phyloP scores from a whole-genome alignment of 2,329 filamentous ascomycete species.

The Lasiodiplodia citricola region DNA sequence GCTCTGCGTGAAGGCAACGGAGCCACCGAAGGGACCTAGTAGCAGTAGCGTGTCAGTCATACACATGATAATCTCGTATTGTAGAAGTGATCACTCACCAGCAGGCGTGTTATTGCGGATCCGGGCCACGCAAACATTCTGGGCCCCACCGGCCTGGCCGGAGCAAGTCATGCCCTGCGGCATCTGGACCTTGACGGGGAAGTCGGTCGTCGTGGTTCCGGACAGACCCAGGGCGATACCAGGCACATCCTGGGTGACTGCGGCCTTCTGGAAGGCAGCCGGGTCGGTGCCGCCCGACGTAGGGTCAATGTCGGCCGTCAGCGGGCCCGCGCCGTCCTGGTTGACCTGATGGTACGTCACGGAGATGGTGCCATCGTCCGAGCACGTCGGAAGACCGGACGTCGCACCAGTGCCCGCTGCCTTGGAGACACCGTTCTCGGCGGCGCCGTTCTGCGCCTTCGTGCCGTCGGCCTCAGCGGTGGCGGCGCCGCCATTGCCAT shows the following conservation, averaged over 20 bases:
- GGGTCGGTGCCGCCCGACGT: constrained; percentile 68
- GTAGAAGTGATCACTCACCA: not conserved
- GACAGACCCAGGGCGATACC: constrained; percentile 65
- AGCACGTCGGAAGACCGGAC: constrained; percentile 64
- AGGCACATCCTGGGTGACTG: constrained; percentile 66
- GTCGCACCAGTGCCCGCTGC: constrained; percentile 60
- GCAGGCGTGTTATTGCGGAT: constrained; percentile 66
- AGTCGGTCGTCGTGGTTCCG: constrained; percentile 65
- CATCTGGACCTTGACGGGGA: constrained; percentile 69
- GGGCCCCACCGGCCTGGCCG: constrained; percentile 62
- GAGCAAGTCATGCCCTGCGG: constrained; percentile 70
- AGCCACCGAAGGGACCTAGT: constrained; percentile 68
- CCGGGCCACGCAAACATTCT: constrained; percentile 69
- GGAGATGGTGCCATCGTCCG: constrained; percentile 64
- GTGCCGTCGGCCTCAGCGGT: constrained; percentile 47
- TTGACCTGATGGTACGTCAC: constrained; percentile 73
- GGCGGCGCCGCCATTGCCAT: constrained; percentile 32
- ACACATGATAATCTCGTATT: not conserved
- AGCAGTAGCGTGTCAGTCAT: not conserved
- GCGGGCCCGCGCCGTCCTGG: constrained; percentile 71
- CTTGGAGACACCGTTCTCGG: constrained; percentile 60
- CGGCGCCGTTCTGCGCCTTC: constrained; percentile 54
- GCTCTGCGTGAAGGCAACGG: constrained; percentile 68
- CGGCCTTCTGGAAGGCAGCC: constrained; percentile 63
- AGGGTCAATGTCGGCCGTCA: constrained; percentile 64